Percentiles rank a stretch among this genome's conserved stretches.
These are phyloP conservation scores for Uronychia binucleata DNA, from an alignment of 73 alveolate genomes.

Conservation along the genomic window DNA sequence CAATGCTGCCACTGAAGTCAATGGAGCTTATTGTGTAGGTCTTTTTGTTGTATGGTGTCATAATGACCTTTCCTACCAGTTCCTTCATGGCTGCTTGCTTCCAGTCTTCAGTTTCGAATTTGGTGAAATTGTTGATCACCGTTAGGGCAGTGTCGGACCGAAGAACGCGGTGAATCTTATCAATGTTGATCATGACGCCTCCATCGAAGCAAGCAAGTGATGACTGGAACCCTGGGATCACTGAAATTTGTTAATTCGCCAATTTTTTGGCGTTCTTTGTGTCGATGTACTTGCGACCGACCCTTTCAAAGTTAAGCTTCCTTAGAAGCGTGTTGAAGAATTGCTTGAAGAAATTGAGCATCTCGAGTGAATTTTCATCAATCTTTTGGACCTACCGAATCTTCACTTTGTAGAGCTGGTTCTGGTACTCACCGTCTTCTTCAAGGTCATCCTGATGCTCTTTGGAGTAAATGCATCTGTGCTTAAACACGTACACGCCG, in stretches of 20 bases:
- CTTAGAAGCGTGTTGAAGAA: slow-evolving; percentile 61
- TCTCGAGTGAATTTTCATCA: slow-evolving; percentile 10
- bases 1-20: slow-evolving; percentile 73
- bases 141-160: slow-evolving; percentile 64
- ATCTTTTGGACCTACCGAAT: slow-evolving; percentile 20
- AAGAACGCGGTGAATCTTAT: slow-evolving; percentile 61
- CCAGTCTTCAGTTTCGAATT: not conserved
- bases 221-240: slow-evolving; percentile 73
- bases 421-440: slow-evolving; percentile 10
- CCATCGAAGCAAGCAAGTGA: slow-evolving; percentile 28
- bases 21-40: slow-evolving; percentile 77
- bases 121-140: slow-evolving; percentile 3
- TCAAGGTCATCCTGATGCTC: not conserved
- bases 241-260: slow-evolving; percentile 35
- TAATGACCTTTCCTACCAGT: slow-evolving; percentile 68
- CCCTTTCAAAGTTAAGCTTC: slow-evolving; percentile 38
- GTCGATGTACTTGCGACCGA: slow-evolving; percentile 62
- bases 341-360: slow-evolving; percentile 43
- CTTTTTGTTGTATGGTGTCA: slow-evolving; percentile 86
- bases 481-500: not conserved
- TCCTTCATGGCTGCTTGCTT: slow-evolving; percentile 59
- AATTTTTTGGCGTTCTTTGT: slow-evolving; percentile 38
- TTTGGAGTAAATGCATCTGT: not conserved
- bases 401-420: not conserved
- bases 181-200: slow-evolving; percentile 68